Base-by-base conservation (phyloP, 805 yeast species). In the Metschnikowia santaceciliae region DNA sequence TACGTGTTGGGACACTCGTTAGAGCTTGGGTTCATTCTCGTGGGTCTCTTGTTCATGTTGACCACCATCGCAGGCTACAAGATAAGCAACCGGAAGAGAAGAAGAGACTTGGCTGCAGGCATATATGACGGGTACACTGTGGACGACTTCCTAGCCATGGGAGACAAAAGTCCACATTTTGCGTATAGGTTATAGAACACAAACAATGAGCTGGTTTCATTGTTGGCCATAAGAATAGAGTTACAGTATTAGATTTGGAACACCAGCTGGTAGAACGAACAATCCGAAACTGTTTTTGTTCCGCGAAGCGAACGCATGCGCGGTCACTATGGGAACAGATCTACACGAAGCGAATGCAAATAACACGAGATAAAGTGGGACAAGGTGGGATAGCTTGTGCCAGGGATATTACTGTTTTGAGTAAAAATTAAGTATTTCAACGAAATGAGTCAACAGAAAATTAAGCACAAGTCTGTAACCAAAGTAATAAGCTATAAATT, bases 111-210 rank as follows among this genome's bases (percentile, higher is more conserved):
- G 34, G 49, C 44, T 2, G 19, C 38, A 4, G 77, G 76, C 1
- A 58, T 56, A 33, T 72, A 63, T 50, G 71, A 64, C 47, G 56
- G 53, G 7, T 53, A 54, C 42, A 55, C 64, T 4, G 63, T 59
- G 23, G 53, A 55, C 23, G 66, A 72, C 45, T 58, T 74, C 42
- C 52, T 63, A 11, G 64, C 61, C 43, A 60, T 72, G 74, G 79
- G 78, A 19, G 78, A 75, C 58, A 68, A 67, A 54, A 68, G 68
- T 45, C 79, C 79, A 0, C 65, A 66, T 42, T 75, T 66, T 52
- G 58, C 60, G 17, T 75, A 75, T 53, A 48, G 52, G 26, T 36
- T 54, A 20, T 54, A 36, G 41, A 23, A 33, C 46, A 30, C 47
- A 7, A 17, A 47, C 33, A 6, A 20, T 22, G 39, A 32, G 48